Percentiles rank a stretch among this genome's conserved stretches.
phyloP scores from a whole-genome alignment of 2,329 filamentous ascomycete species.

The Dothideomycetidae sp. region DNA sequence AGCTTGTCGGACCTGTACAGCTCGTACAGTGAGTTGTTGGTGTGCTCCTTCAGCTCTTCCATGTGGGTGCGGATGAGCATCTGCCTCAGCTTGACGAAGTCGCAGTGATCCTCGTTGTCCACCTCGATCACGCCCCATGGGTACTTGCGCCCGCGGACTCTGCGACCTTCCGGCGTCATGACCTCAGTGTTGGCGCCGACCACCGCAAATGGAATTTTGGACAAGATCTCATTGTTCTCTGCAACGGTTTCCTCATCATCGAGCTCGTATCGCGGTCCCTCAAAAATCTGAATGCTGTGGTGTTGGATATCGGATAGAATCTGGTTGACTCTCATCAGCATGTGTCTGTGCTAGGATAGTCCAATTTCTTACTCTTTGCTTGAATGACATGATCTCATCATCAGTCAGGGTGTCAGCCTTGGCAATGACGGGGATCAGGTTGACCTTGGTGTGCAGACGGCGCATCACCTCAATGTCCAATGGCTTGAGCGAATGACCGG shows the following conservation, averaged over 20 bases:
- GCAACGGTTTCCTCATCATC: conserved; percentile 99
- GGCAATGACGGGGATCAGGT: conserved; percentile 96
- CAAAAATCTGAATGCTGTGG: conserved; percentile 97
- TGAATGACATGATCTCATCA: conserved; percentile 88
- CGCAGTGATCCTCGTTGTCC: conserved; percentile 99
- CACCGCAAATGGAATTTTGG: conserved; percentile 96
- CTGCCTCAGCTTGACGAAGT: conserved; percentile 98
- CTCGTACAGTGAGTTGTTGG: conserved; percentile 97
- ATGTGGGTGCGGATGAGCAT: conserved; percentile 99
- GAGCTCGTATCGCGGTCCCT: conserved; percentile 94
- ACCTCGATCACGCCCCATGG: conserved; percentile 98
- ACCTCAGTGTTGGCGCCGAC: conserved; percentile 96
- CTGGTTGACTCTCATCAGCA: conserved; percentile 35
- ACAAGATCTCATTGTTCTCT: conserved; percentile 99
- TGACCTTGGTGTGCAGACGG: conserved; percentile 98
- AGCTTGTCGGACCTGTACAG: conserved; percentile 99
- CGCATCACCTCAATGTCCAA: conserved; percentile 99
- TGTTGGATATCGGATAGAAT: conserved; percentile 94
- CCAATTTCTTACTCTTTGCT: conserved; percentile 88
- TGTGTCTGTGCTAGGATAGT: background rate
- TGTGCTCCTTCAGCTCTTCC: conserved; percentile 99
- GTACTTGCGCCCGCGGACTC: conserved; percentile 89
- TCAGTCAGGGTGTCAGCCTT: conserved; percentile 97
- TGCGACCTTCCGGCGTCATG: conserved; percentile 77
- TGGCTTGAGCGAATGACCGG: conserved; percentile 94